Conservation (phyloP, 139 green algal species). For the Picochlorum sp. region DNA sequence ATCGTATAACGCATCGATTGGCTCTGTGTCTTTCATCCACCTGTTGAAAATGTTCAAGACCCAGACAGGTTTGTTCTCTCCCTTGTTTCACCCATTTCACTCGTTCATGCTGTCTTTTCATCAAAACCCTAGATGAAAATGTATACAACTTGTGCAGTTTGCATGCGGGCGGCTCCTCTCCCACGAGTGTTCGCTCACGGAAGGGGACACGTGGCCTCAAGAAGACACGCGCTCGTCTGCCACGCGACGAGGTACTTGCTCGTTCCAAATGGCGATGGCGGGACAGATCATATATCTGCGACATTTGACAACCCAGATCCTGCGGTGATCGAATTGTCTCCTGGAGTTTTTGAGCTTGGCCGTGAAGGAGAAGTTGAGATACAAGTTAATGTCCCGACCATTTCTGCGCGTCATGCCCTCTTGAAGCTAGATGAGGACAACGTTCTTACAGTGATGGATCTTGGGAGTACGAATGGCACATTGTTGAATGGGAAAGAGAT, state of each 20-base stretch:
- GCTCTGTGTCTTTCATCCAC: no score
- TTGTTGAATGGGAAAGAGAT: slow-evolving; percentile 48
- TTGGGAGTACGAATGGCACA: slow-evolving; percentile 57
- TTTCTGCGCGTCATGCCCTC: slow-evolving; percentile 35
- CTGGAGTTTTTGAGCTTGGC: slow-evolving; percentile 27
- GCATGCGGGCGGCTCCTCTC: no score
- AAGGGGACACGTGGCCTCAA: background rate
- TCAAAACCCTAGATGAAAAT: no score
- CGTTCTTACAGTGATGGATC: slow-evolving; percentile 40
- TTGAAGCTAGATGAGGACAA: slow-evolving; percentile 29
- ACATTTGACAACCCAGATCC: slow-evolving; percentile 16
- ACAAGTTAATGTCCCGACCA: slow-evolving; percentile 35
- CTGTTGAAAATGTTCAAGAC: no score
- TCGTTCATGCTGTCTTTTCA: no score
- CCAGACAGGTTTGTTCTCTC: no score
- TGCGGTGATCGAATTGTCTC: slow-evolving; percentile 18
- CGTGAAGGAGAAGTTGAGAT: slow-evolving; percentile 34
- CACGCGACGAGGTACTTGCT: slow-evolving; percentile 8
- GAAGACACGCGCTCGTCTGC: background rate
- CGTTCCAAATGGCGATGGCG: slow-evolving; percentile 21
- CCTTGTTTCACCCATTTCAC: no score
- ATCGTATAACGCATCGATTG: no score
- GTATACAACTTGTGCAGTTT: no score
- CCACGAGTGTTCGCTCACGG: background rate
- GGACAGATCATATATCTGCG: slow-evolving; percentile 26